Conservation (phyloP, 441 rosid species). For the Corymbia calophylla region DNA sequence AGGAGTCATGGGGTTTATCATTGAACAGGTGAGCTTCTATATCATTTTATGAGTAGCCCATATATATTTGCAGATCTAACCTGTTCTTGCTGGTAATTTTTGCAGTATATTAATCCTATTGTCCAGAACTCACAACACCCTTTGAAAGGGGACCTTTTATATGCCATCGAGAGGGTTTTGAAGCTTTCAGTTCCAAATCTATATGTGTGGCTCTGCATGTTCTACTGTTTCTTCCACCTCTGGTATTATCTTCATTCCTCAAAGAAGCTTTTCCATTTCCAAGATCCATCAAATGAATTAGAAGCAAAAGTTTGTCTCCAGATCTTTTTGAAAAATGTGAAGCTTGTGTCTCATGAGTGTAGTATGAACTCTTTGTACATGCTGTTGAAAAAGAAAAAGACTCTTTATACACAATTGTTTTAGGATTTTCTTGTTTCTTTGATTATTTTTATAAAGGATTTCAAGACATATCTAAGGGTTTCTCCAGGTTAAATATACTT, state of each 20-base stretch:
- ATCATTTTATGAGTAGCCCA: neutral
- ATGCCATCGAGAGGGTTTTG: conserved; percentile 91
- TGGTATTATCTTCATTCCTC: conserved; percentile 39
- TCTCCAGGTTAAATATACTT: conserved; percentile 74
- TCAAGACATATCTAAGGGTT: neutral
- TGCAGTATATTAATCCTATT: conserved; percentile 98
- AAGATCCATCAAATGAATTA: neutral
- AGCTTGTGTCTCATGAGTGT: neutral
- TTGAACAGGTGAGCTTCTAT: conserved; percentile 65
- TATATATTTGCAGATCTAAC: neutral
- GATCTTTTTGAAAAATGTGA: neutral
- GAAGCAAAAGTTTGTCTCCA: neutral
- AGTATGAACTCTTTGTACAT: neutral
- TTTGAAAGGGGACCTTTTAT: conserved; percentile 76
- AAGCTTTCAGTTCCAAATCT: conserved; percentile 95
- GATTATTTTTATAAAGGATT: neutral
- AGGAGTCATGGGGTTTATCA: conserved; percentile 92
- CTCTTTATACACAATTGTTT: neutral
- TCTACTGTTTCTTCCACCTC: conserved; percentile 97
- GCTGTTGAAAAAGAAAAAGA: neutral
- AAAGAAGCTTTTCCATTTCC: neutral
- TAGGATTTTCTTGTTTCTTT: neutral
- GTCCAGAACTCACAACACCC: conserved; percentile 96
- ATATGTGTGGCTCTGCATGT: conserved; percentile 99
- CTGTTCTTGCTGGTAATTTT: conserved; percentile 14